phyloP scores from a whole-genome alignment of 1,284 basidiomycete species.

The Microbotryum scabiosae region DNA sequence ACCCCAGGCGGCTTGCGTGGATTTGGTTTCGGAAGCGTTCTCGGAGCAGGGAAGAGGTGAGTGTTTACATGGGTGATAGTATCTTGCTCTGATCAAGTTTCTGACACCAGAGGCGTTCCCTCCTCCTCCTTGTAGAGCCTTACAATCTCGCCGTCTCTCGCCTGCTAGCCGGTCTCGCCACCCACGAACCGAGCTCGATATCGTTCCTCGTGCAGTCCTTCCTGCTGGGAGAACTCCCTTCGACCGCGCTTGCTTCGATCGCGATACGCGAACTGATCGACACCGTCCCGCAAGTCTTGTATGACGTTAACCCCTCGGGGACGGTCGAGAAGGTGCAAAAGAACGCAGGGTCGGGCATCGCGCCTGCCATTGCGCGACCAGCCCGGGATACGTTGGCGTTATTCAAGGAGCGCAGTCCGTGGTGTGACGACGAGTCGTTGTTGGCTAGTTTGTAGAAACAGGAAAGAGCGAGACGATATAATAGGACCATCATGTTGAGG shows the following conservation, averaged over 20 bases:
- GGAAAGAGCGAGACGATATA: no score
- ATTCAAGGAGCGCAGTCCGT: conserved; percentile 46
- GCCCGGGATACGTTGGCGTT: conserved; percentile 76
- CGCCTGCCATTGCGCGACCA: conserved; percentile 66
- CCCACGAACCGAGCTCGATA: conserved; percentile 55
- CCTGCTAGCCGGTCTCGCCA: conserved; percentile 59
- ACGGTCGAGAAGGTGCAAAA: conserved; percentile 67
- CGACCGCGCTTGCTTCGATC: conserved; percentile 56
- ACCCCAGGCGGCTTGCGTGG: conserved; percentile 60
- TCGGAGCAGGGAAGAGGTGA: conserved; percentile 42
- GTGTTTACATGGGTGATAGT: conserved; percentile 54
- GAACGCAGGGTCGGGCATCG: conserved; percentile 45
- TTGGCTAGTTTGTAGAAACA: conserved; percentile 17
- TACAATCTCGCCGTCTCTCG: conserved; percentile 62
- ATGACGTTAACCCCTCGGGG: conserved; percentile 50
- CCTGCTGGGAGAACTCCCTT: conserved; percentile 57
- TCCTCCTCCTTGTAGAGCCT: conserved; percentile 48
- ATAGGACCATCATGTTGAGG: no score
- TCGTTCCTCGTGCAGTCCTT: conserved; percentile 60
- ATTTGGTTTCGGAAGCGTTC: conserved; percentile 72
- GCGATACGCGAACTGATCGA: conserved; percentile 58
- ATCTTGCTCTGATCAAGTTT: neutral
- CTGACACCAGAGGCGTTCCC: conserved; percentile 5
- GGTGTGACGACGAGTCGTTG: conserved; percentile 33
- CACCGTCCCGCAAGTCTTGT: conserved; percentile 54